These are phyloP conservation scores for Cladophialophora immunda DNA, from an alignment of 2,329 filamentous ascomycete species.

Conservation along the genomic window DNA sequence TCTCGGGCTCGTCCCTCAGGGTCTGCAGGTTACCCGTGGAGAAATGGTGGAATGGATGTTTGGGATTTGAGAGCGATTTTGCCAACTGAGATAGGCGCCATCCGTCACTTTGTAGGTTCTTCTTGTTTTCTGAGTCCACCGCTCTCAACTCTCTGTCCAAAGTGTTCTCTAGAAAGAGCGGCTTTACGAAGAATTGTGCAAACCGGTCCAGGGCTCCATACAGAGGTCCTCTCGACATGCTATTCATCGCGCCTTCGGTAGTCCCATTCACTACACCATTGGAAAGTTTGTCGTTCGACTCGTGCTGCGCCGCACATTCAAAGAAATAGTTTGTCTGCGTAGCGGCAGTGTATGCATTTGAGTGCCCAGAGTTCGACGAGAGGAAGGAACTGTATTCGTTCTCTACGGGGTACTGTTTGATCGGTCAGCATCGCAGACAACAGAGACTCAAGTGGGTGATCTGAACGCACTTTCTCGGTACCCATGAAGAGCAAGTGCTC, in stretches of 20 bases:
- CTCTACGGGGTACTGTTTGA: conserved; percentile 79
- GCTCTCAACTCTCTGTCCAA: conserved; percentile 86
- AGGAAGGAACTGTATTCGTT: conserved; percentile 97
- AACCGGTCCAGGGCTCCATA: conserved; percentile 89
- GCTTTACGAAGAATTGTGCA: conserved; percentile 90
- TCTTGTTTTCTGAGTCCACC: conserved; percentile 96
- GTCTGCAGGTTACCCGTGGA: conserved; percentile 89
- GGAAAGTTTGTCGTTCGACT: conserved; percentile 43
- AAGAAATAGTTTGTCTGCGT: conserved; percentile 99
- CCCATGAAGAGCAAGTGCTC: conserved; percentile 99
- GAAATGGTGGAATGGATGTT: conserved; percentile 90
- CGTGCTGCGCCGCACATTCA: conserved; percentile 83
- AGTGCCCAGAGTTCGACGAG: conserved; percentile 85
- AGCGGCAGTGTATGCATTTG: conserved; percentile 92
- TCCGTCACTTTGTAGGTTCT: conserved; percentile 89
- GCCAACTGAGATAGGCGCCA: conserved; percentile 90
- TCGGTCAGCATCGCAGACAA: conserved; percentile 18
- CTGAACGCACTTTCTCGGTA: conserved; percentile 76
- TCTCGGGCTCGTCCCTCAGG: conserved; percentile 81
- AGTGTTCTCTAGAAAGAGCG: conserved; percentile 84
- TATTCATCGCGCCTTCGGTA: conserved; percentile 28
- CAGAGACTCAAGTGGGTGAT: not conserved
- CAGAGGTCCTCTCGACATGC: conserved; percentile 59
- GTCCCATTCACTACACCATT: conserved; percentile 34
- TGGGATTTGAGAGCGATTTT: conserved; percentile 85